These are phyloP conservation scores for Sporothrix pseudoabietina DNA, from an alignment of 2,329 filamentous ascomycete species.

Conservation along the genomic window DNA sequence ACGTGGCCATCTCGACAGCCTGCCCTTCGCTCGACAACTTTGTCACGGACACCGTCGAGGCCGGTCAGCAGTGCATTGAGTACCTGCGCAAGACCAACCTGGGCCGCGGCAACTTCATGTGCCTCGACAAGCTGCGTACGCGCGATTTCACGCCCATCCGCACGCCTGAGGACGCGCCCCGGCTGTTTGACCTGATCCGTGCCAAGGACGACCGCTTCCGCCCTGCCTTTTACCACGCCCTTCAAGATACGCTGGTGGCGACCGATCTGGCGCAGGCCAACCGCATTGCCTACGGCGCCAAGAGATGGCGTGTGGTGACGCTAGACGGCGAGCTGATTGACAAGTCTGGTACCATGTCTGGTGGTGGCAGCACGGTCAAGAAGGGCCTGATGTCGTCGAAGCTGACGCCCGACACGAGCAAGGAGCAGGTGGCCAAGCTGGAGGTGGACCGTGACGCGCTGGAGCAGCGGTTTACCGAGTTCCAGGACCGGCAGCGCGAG, in stretches of 20 bases:
- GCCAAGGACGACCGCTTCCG: slow-evolving; percentile 84
- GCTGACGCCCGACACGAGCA: slow-evolving; percentile 80
- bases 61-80: slow-evolving; percentile 96
- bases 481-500: slow-evolving; percentile 81
- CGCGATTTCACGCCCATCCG: slow-evolving; percentile 78
- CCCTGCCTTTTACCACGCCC: slow-evolving; percentile 91
- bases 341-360: slow-evolving; percentile 98
- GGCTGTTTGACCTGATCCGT: slow-evolving; percentile 89
- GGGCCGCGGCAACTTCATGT: slow-evolving; percentile 94
- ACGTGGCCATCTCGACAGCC: slow-evolving; percentile 97
- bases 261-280: slow-evolving; percentile 94
- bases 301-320: slow-evolving; percentile 94
- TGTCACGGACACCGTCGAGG: slow-evolving; percentile 93
- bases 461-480: slow-evolving; percentile 79
- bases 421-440: slow-evolving; percentile 84
- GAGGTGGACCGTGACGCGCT: slow-evolving; percentile 83
- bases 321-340: slow-evolving; percentile 94
- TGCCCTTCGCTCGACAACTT: slow-evolving; percentile 92
- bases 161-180: slow-evolving; percentile 88
- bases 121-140: slow-evolving; percentile 80
- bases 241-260: slow-evolving; percentile 93
- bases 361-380: slow-evolving; percentile 87
- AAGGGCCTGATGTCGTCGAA: slow-evolving; percentile 97
- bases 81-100: slow-evolving; percentile 97
- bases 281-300: slow-evolving; percentile 91